phyloP scores from a whole-genome alignment of 1,139 yeast genomes.

The Yamadazyma membranifaciens region DNA sequence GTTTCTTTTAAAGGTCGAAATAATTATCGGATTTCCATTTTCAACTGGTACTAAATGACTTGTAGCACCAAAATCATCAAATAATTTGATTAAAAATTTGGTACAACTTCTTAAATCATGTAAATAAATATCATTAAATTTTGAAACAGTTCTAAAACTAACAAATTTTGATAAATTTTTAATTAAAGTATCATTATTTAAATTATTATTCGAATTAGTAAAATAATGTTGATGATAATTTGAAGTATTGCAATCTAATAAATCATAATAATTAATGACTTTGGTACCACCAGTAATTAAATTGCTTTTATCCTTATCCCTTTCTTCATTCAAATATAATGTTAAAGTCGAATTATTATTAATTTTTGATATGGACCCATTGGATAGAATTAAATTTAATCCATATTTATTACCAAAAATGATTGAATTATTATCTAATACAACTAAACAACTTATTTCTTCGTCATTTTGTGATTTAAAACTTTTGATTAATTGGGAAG shows the following conservation, averaged over 20 bases:
- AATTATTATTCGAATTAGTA: slow-evolving; percentile 1
- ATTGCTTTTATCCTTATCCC: slow-evolving; percentile 12
- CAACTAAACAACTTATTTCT: slow-evolving; percentile 14
- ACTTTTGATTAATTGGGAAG: slow-evolving; percentile 67
- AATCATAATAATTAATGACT: slow-evolving; percentile 12
- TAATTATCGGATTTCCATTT: slow-evolving; percentile 80
- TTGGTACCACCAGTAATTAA: slow-evolving; percentile 41
- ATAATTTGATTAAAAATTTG: slow-evolving; percentile 60
- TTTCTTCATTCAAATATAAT: slow-evolving; percentile 2
- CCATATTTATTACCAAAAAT: slow-evolving; percentile 15
- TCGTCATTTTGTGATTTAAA: slow-evolving; percentile 32
- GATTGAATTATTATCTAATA: slow-evolving; percentile 9
- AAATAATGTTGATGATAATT: not conserved
- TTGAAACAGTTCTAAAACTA: slow-evolving; percentile 74
- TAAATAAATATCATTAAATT: slow-evolving; percentile 60
- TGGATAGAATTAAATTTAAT: slow-evolving; percentile 9
- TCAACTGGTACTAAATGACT: slow-evolving; percentile 71
- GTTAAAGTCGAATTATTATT: slow-evolving; percentile 11
- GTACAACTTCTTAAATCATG: slow-evolving; percentile 91
- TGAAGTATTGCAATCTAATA: not conserved
- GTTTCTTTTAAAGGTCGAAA: slow-evolving; percentile 57
- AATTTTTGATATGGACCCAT: slow-evolving; percentile 6
- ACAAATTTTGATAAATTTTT: slow-evolving; percentile 61
- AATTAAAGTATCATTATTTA: slow-evolving; percentile 56
- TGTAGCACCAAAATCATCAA: slow-evolving; percentile 70